Evolutionary conservation across 2,329 filamentous ascomycete genomes (phyloP).

Genomic region (Clarireedia monteithiana): DNA sequence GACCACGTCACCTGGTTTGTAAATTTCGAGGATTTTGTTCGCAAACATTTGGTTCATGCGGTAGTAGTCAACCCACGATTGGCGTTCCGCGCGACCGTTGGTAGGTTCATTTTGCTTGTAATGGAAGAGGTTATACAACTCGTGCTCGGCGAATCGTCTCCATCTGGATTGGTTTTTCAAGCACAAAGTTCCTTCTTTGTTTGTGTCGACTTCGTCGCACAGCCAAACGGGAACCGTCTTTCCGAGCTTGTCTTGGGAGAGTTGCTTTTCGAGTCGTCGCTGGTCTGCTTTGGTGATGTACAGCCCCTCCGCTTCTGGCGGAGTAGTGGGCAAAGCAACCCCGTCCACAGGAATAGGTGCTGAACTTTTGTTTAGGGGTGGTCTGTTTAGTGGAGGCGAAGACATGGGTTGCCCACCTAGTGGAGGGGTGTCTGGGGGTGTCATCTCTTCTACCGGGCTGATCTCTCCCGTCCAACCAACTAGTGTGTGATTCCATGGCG

Average conservation of each 20-base stretch:
- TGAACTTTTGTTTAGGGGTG: conserved; percentile 63
- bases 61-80: conserved; percentile 88
- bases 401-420: conserved; percentile 36
- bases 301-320: conserved; percentile 58
- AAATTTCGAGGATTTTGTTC: conserved; percentile 77
- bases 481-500: conserved; percentile 84
- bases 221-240: conserved; percentile 87
- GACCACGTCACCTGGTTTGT: conserved; percentile 87
- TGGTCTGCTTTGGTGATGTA: conserved; percentile 65
- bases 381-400: conserved; percentile 30
- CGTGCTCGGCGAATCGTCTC: conserved; percentile 84
- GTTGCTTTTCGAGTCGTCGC: conserved; percentile 62
- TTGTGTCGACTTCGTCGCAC: conserved; percentile 62
- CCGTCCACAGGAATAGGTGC: conserved; percentile 70
- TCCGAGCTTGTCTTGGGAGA: conserved; percentile 66
- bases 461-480: conserved; percentile 95
- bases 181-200: conserved; percentile 54
- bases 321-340: conserved; percentile 45
- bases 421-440: conserved; percentile 41
- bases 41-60: conserved; percentile 90
- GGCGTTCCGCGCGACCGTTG: conserved; percentile 72
- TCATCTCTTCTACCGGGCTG: conserved; percentile 41
- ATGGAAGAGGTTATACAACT: conserved; percentile 88
- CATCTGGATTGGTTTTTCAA: conserved; percentile 80
- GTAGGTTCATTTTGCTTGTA: conserved; percentile 92